These are phyloP conservation scores for Prunella vulgaris DNA, from an alignment of 257 asterid genomes.

Conservation along the genomic window DNA sequence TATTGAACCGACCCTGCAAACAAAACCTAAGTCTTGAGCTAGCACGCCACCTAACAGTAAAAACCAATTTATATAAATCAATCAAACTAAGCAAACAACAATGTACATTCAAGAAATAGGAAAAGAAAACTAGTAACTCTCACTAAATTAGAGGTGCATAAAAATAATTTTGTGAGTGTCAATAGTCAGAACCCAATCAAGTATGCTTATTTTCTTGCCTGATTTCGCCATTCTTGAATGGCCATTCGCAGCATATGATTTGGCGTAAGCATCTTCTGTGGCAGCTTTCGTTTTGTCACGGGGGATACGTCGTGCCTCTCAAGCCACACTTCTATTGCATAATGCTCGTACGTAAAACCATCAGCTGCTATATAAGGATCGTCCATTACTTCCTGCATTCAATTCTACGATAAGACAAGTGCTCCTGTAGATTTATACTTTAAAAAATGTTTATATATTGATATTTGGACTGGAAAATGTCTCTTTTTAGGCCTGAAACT, in stretches of 20 bases:
- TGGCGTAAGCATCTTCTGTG: slow-evolving; percentile 56
- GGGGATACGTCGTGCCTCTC: slow-evolving; percentile 58
- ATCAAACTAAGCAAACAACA: no score
- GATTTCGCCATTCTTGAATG: slow-evolving; percentile 63
- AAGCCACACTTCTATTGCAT: slow-evolving; percentile 70
- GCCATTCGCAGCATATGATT: slow-evolving; percentile 61
- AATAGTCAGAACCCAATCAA: not conserved
- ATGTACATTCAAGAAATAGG: no score
- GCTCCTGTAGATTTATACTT: not conserved
- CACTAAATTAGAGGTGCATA: no score
- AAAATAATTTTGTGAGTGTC: no score
- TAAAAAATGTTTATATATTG: no score
- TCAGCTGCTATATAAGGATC: slow-evolving; percentile 84
- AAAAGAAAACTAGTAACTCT: no score
- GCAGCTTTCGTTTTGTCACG: slow-evolving; percentile 53
- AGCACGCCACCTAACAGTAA: no score
- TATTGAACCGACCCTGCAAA: no score
- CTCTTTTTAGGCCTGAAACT: no score
- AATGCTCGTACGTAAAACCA: slow-evolving; percentile 79
- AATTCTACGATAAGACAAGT: not conserved
- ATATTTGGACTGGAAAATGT: no score
- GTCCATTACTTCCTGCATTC: slow-evolving; percentile 76
- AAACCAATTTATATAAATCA: no score
- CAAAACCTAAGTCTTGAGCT: no score
- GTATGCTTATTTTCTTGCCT: not conserved